phyloP scores from a whole-genome alignment of 2,329 filamentous ascomycete species.

The Emmonsia crescens region DNA sequence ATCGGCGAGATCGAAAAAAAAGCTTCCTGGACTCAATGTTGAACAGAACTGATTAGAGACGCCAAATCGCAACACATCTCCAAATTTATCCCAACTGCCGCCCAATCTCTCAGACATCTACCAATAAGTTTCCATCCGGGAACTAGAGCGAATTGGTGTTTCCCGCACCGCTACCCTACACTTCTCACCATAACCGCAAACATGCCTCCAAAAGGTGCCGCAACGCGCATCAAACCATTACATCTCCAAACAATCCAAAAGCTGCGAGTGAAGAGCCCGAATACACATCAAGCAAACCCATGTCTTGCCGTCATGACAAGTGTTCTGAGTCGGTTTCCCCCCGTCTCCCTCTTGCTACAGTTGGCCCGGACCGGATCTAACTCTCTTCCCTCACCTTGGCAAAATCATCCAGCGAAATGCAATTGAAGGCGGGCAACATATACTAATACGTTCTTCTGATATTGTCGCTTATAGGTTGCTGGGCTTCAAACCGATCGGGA shows the following conservation, averaged over 20 bases:
- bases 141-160: neutral
- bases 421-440: neutral
- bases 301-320: conserved; percentile 57
- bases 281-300: conserved; percentile 48
- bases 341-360: neutral
- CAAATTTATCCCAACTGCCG: neutral
- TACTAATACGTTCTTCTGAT: neutral
- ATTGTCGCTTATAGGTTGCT: conserved; percentile 28
- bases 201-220: conserved; percentile 35
- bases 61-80: neutral
- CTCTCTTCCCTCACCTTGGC: neutral
- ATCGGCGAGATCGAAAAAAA: neutral
- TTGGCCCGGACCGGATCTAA: neutral
- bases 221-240: conserved; percentile 36
- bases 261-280: conserved; percentile 54
- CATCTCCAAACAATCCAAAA: conserved; percentile 39
- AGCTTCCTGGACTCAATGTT: neutral
- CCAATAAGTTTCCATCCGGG: neutral
- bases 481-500: conserved; percentile 37
- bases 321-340: conserved; percentile 48
- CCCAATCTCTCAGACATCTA: neutral
- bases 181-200: conserved; percentile 10
- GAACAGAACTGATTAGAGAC: neutral
- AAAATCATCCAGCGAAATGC: neutral
- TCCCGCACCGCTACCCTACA: neutral